Base-by-base conservation (phyloP, 2,329 filamentous ascomycete genomes). In the Apiospora saccharicola region DNA sequence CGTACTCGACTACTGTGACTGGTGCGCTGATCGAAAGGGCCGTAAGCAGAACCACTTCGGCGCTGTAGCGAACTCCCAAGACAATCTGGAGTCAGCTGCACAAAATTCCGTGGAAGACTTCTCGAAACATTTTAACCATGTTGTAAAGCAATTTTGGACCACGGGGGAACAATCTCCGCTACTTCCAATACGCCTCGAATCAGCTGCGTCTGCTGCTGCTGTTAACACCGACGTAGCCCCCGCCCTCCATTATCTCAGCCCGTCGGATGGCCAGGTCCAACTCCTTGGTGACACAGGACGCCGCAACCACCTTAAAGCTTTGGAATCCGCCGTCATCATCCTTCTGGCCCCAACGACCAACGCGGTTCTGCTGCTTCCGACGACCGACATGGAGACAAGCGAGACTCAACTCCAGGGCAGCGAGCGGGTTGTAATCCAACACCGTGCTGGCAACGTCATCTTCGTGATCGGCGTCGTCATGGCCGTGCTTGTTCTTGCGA, bases 241-340 rank as follows among this genome's bases (percentile, higher is more conserved):
- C 74, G 13, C 75, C 76, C 1, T 71, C 70, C 3, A 44, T 68
- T 10, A 76, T 74, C 13, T 77, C 73, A 19, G 49, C 74, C 43
- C 71, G 72, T 26, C 71, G 70, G 3, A 76, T 70, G 22, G 78
- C 79, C n/a, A 73, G 41, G 37, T 80, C 77, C 19, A 81, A 69
- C 67, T 81, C 79, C 4, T 75, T 75, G 30, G 80, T 71, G 4
- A 75, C 77, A 49, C 79, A 80, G 37, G 78, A 76, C 13, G 78
- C 78, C 14, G 78, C 78, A n/a, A 80, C 73, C 34, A 80, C 70
- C 68, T 78, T 79, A 72, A 81, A 81, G 71, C 78, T 80, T 70
- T 77, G 74, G 57, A 77, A 78, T 24, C 77, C 71, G 24, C 72
- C 67, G 26, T 57, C 67, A 68, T 69, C 72, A 67, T 76, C 71